phyloP scores from a whole-genome alignment of 2,329 filamentous ascomycete species.

The Talaromyces rugulosus region DNA sequence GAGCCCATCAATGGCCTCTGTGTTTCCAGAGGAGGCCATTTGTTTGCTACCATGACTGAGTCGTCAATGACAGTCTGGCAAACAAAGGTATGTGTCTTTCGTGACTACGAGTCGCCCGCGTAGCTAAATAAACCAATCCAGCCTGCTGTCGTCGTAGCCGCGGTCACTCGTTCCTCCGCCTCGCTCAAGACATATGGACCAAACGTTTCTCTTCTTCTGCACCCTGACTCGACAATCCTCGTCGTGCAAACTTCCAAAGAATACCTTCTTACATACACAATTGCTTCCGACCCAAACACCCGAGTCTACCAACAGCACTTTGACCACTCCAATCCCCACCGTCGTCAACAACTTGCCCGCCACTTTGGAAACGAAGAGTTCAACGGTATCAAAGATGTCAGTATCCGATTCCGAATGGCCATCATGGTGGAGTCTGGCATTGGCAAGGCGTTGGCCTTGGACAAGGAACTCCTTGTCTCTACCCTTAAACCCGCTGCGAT shows the following conservation, averaged over 20 bases:
- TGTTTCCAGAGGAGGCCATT: slow-evolving; percentile 72
- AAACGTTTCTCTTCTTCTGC: slow-evolving; percentile 78
- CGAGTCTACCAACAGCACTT: slow-evolving; percentile 84
- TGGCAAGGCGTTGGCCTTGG: slow-evolving; percentile 77
- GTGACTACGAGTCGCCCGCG: slow-evolving; percentile 21
- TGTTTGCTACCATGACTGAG: slow-evolving; percentile 82
- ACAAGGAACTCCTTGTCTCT: slow-evolving; percentile 88
- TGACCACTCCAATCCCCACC: slow-evolving; percentile 42
- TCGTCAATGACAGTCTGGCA: slow-evolving; percentile 94
- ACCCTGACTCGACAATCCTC: slow-evolving; percentile 87
- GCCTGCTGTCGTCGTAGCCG: slow-evolving; percentile 84
- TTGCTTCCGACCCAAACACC: slow-evolving; percentile 77
- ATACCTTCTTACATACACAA: slow-evolving; percentile 89
- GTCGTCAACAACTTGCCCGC: slow-evolving; percentile 42
- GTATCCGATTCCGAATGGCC: slow-evolving; percentile 90
- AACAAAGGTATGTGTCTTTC: slow-evolving; percentile 63
- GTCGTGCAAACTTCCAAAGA: slow-evolving; percentile 82
- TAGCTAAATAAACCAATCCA: slow-evolving; percentile 35
- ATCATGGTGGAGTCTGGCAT: slow-evolving; percentile 98
- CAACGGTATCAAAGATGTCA: slow-evolving; percentile 76
- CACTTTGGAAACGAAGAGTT: slow-evolving; percentile 75
- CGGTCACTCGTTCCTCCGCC: slow-evolving; percentile 73
- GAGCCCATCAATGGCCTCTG: slow-evolving; percentile 71
- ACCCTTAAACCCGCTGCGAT: slow-evolving; percentile 90
- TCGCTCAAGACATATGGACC: slow-evolving; percentile 80